Conservation (phyloP, 2,329 filamentous ascomycete species). For the Zalaria obscura region DNA sequence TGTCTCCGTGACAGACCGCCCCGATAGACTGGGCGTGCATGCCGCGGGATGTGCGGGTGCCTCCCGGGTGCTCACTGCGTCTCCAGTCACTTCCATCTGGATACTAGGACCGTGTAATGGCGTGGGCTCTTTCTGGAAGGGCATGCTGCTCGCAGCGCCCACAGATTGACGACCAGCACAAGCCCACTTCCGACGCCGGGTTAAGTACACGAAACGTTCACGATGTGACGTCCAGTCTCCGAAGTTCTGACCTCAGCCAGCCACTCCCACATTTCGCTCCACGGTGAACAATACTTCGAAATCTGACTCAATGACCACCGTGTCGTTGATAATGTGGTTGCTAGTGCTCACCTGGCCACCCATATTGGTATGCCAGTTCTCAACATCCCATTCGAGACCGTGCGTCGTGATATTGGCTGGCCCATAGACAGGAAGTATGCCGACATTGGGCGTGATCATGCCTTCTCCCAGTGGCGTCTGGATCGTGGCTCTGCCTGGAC, state of each 20-base stretch:
- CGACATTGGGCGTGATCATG: conserved; percentile 63
- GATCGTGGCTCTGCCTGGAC: conserved; percentile 52
- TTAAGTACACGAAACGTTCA: too few relatives aligned
- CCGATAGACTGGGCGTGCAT: too few relatives aligned
- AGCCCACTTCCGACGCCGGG: too few relatives aligned
- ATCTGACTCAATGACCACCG: conserved; percentile 25
- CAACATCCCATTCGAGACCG: conserved; percentile 85
- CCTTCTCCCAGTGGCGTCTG: conserved; percentile 37
- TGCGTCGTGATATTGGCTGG: conserved; percentile 62
- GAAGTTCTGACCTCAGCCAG: background rate
- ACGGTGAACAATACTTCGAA: conserved; percentile 34
- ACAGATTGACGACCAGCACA: too few relatives aligned
- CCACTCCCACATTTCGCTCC: conserved; percentile 14
- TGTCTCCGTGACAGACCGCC: too few relatives aligned
- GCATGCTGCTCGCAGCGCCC: too few relatives aligned
- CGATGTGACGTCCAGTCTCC: too few relatives aligned
- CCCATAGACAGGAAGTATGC: conserved; percentile 74
- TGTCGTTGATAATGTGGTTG: conserved; percentile 30
- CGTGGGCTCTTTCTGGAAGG: too few relatives aligned
- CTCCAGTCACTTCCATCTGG: too few relatives aligned
- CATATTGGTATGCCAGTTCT: conserved; percentile 54
- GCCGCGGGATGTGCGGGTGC: too few relatives aligned
- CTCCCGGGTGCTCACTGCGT: too few relatives aligned
- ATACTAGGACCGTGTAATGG: too few relatives aligned
- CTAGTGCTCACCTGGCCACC: conserved; percentile 35